These are phyloP conservation scores for Lantana camara DNA, from an alignment of 257 asterid genomes.

Conservation along the genomic window DNA sequence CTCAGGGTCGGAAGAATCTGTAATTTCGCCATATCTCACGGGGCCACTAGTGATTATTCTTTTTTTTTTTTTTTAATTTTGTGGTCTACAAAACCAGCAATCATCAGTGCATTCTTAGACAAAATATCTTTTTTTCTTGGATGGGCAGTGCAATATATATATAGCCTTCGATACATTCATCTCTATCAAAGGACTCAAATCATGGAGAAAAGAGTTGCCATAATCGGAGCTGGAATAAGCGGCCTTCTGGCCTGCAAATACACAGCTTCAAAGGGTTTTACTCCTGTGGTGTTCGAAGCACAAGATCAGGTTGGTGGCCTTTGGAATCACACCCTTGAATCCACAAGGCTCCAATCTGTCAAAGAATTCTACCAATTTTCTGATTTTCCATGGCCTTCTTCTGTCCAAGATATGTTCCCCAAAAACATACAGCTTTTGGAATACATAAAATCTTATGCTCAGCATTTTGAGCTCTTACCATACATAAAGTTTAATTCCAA, in stretches of 20 bases:
- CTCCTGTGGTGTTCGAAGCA: slow-evolving; percentile 55
- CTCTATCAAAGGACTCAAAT: background rate
- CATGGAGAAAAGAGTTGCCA: slow-evolving; percentile 61
- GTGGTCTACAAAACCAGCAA: too few relatives aligned
- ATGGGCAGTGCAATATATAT: too few relatives aligned
- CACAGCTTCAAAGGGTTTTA: slow-evolving; percentile 43
- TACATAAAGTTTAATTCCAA: slow-evolving; percentile 43
- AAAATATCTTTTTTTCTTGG: too few relatives aligned
- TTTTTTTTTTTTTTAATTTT: too few relatives aligned
- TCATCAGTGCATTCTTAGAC: too few relatives aligned
- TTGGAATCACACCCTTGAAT: slow-evolving; percentile 57
- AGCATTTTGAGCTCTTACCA: slow-evolving; percentile 34
- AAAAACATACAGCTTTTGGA: slow-evolving; percentile 28
- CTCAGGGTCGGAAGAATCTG: too few relatives aligned
- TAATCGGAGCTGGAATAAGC: slow-evolving; percentile 69
- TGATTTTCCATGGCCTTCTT: slow-evolving; percentile 68
- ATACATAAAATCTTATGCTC: slow-evolving; percentile 56
- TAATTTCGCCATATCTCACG: too few relatives aligned
- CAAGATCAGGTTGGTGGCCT: slow-evolving; percentile 50
- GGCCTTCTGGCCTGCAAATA: slow-evolving; percentile 77
- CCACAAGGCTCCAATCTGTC: slow-evolving; percentile 49
- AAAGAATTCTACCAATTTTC: slow-evolving; percentile 44
- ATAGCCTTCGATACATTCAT: too few relatives aligned
- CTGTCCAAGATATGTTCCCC: slow-evolving; percentile 43
- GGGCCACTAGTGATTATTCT: too few relatives aligned